Evolutionary conservation across 192 early-diverging fungal genomes (phyloP), one percentile per base, ranked within the genome.

Genomic region (Rhizophagus clarus): DNA sequence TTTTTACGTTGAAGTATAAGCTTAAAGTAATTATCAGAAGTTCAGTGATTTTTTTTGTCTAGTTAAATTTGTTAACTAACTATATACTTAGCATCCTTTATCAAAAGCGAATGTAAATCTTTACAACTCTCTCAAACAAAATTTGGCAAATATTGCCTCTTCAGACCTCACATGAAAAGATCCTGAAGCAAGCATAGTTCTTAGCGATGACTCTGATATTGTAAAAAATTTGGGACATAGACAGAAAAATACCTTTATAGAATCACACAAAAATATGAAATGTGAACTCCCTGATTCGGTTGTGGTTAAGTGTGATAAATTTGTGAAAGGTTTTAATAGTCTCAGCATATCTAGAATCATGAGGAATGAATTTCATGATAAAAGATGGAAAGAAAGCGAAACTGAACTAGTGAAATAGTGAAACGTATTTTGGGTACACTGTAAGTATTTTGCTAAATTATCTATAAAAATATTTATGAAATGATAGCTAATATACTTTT

Each of bases 41-140:
- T 22, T 77, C 47, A 49, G 63, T 61, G 17, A n/a, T n/a, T 2
- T 66, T 28, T 77, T 77, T 61, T 63, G 15, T 77, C 62, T 28
- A 45, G 37, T 11, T 66, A 77, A 77, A 0, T 68, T 68, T 37
- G 15, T 68, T 49, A 49, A 49, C 45, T 20, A 51, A 51, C 1
- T 77, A 31, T 49, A 67, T 77, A 66, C 42, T 49, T 47, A 77
- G 76, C 76, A 77, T 66, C 32, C 76, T 29, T 29, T 28, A 67
- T 47, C 56, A 20, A 28, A 66, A 26, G 17, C 14, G n/a, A 40
- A 77, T 77, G 63, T 22, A 31, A 66, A 40, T 47, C 76, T 77
- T 66, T 77, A 77, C 20, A 60, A 15, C 4, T 29, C 75, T 22
- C 37, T 77, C 45, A 77, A 56, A 45, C 4, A 77, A 77, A 42